Base-by-base conservation (phyloP, 83 land plant species). In the Isoetes engelmannii region DNA sequence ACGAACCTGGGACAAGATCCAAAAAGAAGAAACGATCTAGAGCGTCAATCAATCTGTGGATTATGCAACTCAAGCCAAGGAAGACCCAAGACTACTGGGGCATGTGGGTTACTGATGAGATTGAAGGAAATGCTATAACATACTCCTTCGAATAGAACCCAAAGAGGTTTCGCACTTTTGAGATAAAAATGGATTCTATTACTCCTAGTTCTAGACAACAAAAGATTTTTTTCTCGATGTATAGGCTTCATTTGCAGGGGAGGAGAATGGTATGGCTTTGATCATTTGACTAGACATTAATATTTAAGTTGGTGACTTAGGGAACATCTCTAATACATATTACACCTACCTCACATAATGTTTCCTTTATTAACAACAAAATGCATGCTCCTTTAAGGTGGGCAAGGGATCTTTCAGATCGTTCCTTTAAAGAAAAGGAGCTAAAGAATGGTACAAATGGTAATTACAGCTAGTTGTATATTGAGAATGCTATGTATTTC, bases 401-500 rank as follows among this genome's bases (percentile, higher is more conserved):
- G 45, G 96, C 82, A 15, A 82, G 71, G 42, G 87, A 82, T 67
- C 62, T 70, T 7, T 73, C 69, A 13, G 72, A 65, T 12, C 80
- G 72, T 19, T 76, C 82, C 5, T 75, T 82, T 82, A 84, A 85
- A 68, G 83, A 80, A 45, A 87, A 91, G 67, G 92, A 91, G 81
- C 82, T 88, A 42, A 91, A 91, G 62, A 91, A 91, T 71, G 92
- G 96, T 86, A n/a, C n/a, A n/a, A n/a, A 67, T 69, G 45, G 13
- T 59, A 51, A 55, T 71, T 12, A 13, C 45, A 50, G 9, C 3
- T 68, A 47, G 21, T 17, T 53, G n/a, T n/a, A n/a, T 13, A 1
- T 21, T 65, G 13, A 8, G 43, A 37, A 1, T 70, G 20, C 9
- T 21, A 3, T 44, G 4, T 6, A 5, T 4, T 42, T 0, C 49